Conservation (phyloP, 805 yeast genomes). For the Saccharomycopsis guyanensis region DNA sequence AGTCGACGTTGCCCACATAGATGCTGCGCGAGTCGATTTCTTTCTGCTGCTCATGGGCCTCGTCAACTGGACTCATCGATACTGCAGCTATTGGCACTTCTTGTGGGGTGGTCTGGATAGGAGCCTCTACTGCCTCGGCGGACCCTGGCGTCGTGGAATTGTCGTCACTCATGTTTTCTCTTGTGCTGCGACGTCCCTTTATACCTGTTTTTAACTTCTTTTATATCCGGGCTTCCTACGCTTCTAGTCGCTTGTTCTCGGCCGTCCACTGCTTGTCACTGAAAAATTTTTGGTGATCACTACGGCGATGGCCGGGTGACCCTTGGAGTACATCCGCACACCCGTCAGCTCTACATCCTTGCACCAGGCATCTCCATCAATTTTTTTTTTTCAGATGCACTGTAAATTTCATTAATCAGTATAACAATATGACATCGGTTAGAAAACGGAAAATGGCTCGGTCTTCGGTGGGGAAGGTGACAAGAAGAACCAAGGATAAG, state of each 20-base stretch:
- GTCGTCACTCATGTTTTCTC: too few relatives aligned
- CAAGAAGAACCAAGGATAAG: conserved; percentile 64
- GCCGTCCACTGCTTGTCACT: background rate
- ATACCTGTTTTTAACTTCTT: background rate
- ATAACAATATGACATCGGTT: conserved; percentile 51
- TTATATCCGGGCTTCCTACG: too few relatives aligned
- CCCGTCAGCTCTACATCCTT: too few relatives aligned
- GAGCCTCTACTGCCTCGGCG: background rate
- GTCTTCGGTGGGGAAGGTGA: conserved; percentile 60
- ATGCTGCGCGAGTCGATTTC: conserved; percentile 47
- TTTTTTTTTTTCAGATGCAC: background rate
- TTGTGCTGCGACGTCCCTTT: conserved; percentile 4
- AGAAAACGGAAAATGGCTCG: conserved; percentile 80
- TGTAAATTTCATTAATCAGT: background rate
- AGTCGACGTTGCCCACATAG: conserved; percentile 46
- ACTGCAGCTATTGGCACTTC: background rate
- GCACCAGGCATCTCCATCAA: too few relatives aligned
- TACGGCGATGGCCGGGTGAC: background rate
- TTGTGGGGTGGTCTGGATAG: conserved; percentile 2
- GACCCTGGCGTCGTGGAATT: too few relatives aligned
- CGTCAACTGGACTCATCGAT: conserved; percentile 14
- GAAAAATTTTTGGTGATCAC: background rate
- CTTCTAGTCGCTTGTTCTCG: conserved; percentile 1
- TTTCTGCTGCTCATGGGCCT: conserved; percentile 32
- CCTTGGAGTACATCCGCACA: background rate